phyloP scores from a whole-genome alignment of 441 rosid species.

The Populus hybrid region DNA sequence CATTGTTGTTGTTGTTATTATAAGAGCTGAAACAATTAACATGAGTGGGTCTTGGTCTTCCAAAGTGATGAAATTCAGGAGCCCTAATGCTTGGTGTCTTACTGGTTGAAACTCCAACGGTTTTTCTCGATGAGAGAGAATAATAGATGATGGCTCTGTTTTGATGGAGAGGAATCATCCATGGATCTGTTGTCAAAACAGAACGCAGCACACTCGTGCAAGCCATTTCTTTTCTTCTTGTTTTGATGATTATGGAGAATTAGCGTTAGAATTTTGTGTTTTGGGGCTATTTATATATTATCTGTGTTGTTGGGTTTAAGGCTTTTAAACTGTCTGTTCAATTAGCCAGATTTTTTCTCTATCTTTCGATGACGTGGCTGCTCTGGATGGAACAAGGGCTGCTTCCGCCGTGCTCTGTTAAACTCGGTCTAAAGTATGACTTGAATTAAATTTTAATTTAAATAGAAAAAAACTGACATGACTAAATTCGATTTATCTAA shows the following conservation, averaged over 20 bases:
- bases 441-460: no score
- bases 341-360: conserved; percentile 18
- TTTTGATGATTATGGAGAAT: background rate
- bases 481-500: no score
- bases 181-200: conserved; percentile 53
- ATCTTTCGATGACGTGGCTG: conserved; percentile 9
- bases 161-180: conserved; percentile 33
- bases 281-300: background rate
- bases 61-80: conserved; percentile 27
- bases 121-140: conserved; percentile 24
- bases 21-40: conserved; percentile 42
- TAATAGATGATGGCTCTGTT: conserved; percentile 24
- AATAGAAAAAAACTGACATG: no score
- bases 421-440: no score
- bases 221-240: conserved; percentile 47
- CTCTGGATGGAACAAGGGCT: background rate
- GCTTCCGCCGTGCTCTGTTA: no score
- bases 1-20: conserved; percentile 1
- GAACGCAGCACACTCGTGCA: conserved; percentile 58
- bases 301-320: background rate
- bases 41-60: conserved; percentile 20
- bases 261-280: background rate
- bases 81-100: conserved; percentile 34
- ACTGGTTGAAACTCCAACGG: conserved; percentile 22
- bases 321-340: conserved; percentile 10